Conservation (phyloP, 2,329 filamentous ascomycete species). For the Karstenula rhodostoma region DNA sequence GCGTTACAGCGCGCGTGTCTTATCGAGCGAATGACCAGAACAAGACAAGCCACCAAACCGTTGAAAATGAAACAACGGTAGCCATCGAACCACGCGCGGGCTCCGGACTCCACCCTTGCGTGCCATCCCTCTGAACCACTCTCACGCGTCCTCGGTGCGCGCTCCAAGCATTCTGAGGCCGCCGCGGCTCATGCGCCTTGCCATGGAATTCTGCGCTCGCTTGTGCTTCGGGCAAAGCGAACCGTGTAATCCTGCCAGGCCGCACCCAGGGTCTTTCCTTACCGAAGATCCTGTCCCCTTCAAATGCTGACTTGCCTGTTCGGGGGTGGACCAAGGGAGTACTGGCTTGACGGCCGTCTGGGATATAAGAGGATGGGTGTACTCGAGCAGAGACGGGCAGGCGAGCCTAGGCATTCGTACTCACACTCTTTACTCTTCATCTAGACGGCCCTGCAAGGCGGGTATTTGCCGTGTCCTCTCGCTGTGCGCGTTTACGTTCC, state of each 20-base stretch:
- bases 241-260: slow-evolving; percentile 20
- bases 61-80: slow-evolving; percentile 11
- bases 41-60: neutral
- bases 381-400: slow-evolving; percentile 2
- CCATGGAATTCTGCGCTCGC: slow-evolving; percentile 28
- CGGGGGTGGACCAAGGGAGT: slow-evolving; percentile 33
- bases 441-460: slow-evolving; percentile 15
- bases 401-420: slow-evolving; percentile 19
- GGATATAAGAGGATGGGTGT: slow-evolving; percentile 15
- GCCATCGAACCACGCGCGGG: slow-evolving; percentile 4
- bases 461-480: slow-evolving; percentile 14
- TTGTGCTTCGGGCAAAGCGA: slow-evolving; percentile 14
- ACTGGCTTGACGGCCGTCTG: slow-evolving; percentile 2
- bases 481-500: slow-evolving; percentile 11
- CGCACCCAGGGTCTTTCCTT: slow-evolving; percentile 40
- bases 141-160: slow-evolving; percentile 21
- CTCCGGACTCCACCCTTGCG: slow-evolving; percentile 27
- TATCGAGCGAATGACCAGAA: slow-evolving; percentile 5
- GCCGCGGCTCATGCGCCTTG: slow-evolving; percentile 27
- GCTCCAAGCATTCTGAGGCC: slow-evolving; percentile 28
- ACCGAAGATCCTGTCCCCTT: slow-evolving; percentile 38
- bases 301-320: slow-evolving; percentile 22
- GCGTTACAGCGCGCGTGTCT: slow-evolving; percentile 7
- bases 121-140: slow-evolving; percentile 31
- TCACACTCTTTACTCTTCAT: slow-evolving; percentile 16